Evolutionary conservation across 2,329 filamentous ascomycete genomes (phyloP).

Genomic region (Cladophialophora carrionii): DNA sequence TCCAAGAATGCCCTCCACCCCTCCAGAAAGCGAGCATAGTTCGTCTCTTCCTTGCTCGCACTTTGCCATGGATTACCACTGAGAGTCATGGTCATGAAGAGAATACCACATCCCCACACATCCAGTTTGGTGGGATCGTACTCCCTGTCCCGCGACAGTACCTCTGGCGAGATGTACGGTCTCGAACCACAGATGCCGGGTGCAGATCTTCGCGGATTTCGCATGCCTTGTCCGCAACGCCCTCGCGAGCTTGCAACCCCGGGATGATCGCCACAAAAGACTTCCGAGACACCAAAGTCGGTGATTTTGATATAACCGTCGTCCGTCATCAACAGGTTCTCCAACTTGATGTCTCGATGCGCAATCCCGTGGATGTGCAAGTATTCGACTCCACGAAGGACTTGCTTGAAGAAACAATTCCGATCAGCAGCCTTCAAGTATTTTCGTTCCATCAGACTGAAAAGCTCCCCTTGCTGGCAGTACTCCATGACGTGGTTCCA

Average conservation of each 20-base stretch:
- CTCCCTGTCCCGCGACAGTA: constrained; percentile 66
- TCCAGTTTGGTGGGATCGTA: constrained; percentile 80
- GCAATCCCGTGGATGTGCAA: constrained; percentile 83
- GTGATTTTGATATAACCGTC: constrained; percentile 86
- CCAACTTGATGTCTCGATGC: constrained; percentile 87
- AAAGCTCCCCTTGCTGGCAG: constrained; percentile 80
- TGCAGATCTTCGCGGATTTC: constrained; percentile 66
- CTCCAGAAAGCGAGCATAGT: constrained; percentile 66
- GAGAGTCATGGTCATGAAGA: constrained; percentile 77
- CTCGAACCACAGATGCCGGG: constrained; percentile 83
- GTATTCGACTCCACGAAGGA: constrained; percentile 79
- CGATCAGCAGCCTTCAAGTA: constrained; percentile 71
- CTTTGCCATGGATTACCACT: constrained; percentile 74
- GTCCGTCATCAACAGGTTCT: constrained; percentile 78
- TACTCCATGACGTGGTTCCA: constrained; percentile 97
- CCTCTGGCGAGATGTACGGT: constrained; percentile 86
- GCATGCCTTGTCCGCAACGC: constrained; percentile 74
- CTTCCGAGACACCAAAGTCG: constrained; percentile 87
- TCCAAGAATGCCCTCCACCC: constrained; percentile 71
- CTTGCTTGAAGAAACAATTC: constrained; percentile 85
- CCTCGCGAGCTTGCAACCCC: constrained; percentile 73
- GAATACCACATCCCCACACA: constrained; percentile 82
- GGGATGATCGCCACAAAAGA: constrained; percentile 80
- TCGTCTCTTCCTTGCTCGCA: constrained; percentile 61
- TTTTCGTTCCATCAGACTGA: constrained; percentile 70